Conservation (phyloP, 73 alveolate species). For the Tetrahymena elliotti region DNA sequence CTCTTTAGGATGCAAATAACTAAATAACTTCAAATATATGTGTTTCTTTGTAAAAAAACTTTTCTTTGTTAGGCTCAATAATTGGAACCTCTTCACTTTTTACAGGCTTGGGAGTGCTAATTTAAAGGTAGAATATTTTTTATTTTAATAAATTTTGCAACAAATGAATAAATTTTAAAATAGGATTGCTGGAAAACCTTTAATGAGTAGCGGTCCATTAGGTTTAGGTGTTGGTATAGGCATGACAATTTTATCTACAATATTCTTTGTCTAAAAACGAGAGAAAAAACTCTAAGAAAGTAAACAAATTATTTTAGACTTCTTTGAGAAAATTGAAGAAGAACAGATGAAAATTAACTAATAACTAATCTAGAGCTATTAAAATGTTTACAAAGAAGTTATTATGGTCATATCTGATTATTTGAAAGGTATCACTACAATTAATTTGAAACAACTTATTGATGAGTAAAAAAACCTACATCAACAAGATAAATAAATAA, state of each 20-base stretch:
- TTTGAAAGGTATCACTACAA: neutral
- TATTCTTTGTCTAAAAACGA: neutral
- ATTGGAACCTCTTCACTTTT: neutral
- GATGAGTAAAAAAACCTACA: neutral
- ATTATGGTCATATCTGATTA: neutral
- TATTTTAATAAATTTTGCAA: neutral
- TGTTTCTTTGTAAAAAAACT: neutral
- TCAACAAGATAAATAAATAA: neutral
- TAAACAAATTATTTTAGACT: neutral
- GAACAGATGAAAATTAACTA: neutral
- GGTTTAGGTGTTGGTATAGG: neutral
- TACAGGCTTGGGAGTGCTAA: neutral
- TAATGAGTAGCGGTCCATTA: neutral
- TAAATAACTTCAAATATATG: neutral
- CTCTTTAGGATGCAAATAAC: neutral
- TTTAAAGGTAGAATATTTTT: neutral
- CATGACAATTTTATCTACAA: neutral
- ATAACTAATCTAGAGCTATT: neutral
- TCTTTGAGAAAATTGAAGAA: neutral
- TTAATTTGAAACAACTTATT: neutral
- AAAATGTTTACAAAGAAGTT: neutral
- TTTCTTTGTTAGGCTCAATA: neutral
- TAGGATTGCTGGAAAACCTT: neutral
- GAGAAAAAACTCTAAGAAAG: neutral
- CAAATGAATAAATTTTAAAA: neutral